Evolutionary conservation across 441 rosid genomes (phyloP).

Genomic region (Flueggea neowawraea): DNA sequence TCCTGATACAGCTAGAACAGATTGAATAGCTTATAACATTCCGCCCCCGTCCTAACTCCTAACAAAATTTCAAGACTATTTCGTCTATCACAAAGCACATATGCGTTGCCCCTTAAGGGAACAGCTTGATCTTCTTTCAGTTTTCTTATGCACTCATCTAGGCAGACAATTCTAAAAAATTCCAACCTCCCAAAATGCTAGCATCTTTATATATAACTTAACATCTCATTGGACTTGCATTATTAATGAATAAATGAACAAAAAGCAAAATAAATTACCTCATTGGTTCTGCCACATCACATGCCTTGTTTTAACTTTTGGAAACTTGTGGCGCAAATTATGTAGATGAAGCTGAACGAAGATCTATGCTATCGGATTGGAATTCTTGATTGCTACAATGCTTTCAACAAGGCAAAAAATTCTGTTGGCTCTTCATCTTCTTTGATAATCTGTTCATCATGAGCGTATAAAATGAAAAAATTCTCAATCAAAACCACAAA

Average conservation of each 20-base stretch:
- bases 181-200: too few species aligned
- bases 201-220: too few species aligned
- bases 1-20: too few species aligned
- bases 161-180: too few species aligned
- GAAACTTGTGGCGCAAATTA: conserved; percentile 9
- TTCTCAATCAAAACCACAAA: conserved; percentile 1
- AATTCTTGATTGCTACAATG: conserved; percentile 25
- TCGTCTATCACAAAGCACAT: too few species aligned
- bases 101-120: too few species aligned
- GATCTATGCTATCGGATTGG: conserved; percentile 14
- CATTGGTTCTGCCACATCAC: conserved; percentile 17
- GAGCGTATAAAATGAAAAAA: conserved; percentile 6
- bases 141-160: too few species aligned
- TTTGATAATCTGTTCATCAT: conserved; percentile 56
- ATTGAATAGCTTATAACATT: too few species aligned
- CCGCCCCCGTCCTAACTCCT: too few species aligned
- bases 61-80: too few species aligned
- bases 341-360: conserved; percentile 19
- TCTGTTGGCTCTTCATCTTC: conserved; percentile 83
- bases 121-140: too few species aligned
- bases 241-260: not conserved
- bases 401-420: conserved; percentile 54
- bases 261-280: conserved; percentile 20
- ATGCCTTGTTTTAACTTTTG: conserved; percentile 4
- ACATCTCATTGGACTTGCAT: too few species aligned